Evolutionary conservation across 768 basidiomycete genomes (phyloP).

Genomic region (Tricholoma matsutake): DNA sequence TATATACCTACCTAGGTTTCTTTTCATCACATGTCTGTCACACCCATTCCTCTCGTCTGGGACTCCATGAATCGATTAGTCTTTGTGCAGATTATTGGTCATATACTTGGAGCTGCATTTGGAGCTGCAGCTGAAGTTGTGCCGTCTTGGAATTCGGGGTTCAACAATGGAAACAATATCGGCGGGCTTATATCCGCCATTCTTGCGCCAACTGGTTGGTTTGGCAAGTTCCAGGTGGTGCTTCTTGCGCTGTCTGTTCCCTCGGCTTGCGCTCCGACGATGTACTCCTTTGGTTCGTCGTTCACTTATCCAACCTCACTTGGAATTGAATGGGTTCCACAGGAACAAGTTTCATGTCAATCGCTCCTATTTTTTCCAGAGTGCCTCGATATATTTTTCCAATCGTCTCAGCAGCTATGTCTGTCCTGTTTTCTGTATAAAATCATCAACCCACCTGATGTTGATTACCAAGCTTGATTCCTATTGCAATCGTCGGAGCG

Average conservation of each 20-base stretch:
- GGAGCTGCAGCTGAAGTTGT: slow-evolving; percentile 53
- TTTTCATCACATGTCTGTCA: slow-evolving; percentile 53
- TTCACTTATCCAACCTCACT: not conserved
- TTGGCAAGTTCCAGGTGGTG: slow-evolving; percentile 71
- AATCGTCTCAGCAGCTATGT: slow-evolving; percentile 65
- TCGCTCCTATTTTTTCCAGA: slow-evolving; percentile 48
- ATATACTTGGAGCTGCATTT: slow-evolving; percentile 67
- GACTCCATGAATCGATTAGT: slow-evolving; percentile 7
- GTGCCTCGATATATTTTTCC: slow-evolving; percentile 72
- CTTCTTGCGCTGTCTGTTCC: slow-evolving; percentile 73
- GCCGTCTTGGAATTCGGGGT: slow-evolving; percentile 54
- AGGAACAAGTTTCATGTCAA: slow-evolving; percentile 63
- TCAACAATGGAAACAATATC: slow-evolving; percentile 48
- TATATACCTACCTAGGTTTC: slow-evolving; percentile 64
- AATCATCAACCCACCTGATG: not conserved
- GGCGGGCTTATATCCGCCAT: slow-evolving; percentile 65
- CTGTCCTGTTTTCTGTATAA: slow-evolving; percentile 21
- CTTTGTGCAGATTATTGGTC: slow-evolving; percentile 35
- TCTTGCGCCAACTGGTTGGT: slow-evolving; percentile 55
- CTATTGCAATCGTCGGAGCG: slow-evolving; percentile 67
- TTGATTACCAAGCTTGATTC: slow-evolving; percentile 47
- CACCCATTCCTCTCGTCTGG: not conserved
- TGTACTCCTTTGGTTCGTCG: slow-evolving; percentile 63
- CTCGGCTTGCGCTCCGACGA: slow-evolving; percentile 70
- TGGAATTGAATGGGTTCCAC: not conserved